These are phyloP conservation scores for Marchantia polymorpha DNA, from an alignment of 225 moss, liverwort and hornwort species.

Conservation along the genomic window DNA sequence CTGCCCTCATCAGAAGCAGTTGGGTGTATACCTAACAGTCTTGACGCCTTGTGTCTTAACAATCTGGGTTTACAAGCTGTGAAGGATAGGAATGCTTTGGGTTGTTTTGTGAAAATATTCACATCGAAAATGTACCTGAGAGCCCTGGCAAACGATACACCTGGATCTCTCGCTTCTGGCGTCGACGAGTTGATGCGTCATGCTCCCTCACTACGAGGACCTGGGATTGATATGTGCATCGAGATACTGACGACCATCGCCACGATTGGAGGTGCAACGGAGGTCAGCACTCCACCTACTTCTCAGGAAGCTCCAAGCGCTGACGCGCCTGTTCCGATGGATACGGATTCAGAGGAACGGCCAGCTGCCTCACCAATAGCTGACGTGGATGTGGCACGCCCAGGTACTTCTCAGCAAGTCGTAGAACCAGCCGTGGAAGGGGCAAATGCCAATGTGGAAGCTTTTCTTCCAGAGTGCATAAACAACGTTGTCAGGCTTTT, in stretches of 20 bases:
- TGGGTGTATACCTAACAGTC: constrained; percentile 94
- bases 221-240: constrained; percentile 96
- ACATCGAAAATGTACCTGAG: constrained; percentile 81
- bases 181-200: constrained; percentile 96
- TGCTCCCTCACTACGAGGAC: constrained; percentile 80
- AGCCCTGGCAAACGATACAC: constrained; percentile 96
- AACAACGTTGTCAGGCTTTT: constrained; percentile 86
- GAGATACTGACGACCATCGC: constrained; percentile 90
- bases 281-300: constrained; percentile 33
- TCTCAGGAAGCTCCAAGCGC: constrained; percentile 39
- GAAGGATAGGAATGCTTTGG: constrained; percentile 80
- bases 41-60: constrained; percentile 95
- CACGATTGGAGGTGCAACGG: constrained; percentile 70
- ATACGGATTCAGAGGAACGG: constrained; percentile 81
- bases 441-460: constrained; percentile 45
- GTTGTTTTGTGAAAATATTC: constrained; percentile 95
- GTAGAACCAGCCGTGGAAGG: constrained; percentile 55
- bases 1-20: constrained; percentile 92
- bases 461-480: constrained; percentile 94
- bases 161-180: constrained; percentile 93
- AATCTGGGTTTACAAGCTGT: constrained; percentile 86
- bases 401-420: constrained; percentile 52
- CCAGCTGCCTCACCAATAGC: constrained; percentile 22
- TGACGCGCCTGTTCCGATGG: constrained; percentile 93
- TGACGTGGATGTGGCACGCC: constrained; percentile 34